A percentile compares a stretch with the other conserved stretches of the same genome.
phyloP scores from a whole-genome alignment of 2,329 filamentous ascomycete species.

The Apiospora hydei region DNA sequence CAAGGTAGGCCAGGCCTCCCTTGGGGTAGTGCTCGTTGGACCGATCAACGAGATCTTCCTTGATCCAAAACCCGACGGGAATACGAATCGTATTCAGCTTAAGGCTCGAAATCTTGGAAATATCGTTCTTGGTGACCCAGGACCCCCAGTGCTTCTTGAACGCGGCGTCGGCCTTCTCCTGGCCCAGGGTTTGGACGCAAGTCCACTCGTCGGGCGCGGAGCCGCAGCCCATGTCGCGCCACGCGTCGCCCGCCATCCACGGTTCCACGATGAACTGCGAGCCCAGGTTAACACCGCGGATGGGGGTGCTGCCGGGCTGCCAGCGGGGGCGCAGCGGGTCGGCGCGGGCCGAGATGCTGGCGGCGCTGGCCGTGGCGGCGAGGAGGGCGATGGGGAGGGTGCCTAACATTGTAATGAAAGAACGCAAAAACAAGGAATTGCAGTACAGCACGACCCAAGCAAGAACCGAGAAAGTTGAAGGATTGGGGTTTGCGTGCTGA shows the following conservation, averaged over 20 bases:
- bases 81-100: conserved; percentile 58
- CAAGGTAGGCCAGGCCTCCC: conserved; percentile 44
- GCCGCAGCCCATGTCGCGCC: conserved; percentile 55
- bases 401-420: background rate
- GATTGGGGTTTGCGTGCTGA: background rate
- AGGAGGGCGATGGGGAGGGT: conserved; percentile 6
- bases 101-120: conserved; percentile 50
- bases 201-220: conserved; percentile 52
- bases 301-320: conserved; percentile 23
- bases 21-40: conserved; percentile 51
- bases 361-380: conserved; percentile 10
- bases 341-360: conserved; percentile 2
- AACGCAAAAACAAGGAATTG: background rate
- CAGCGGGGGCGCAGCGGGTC: conserved; percentile 13
- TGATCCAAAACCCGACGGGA: conserved; percentile 59
- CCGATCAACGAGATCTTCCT: conserved; percentile 51
- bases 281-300: conserved; percentile 57
- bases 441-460: background rate
- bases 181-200: conserved; percentile 53
- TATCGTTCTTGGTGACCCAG: conserved; percentile 56
- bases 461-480: background rate
- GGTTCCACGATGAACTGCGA: conserved; percentile 58
- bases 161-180: conserved; percentile 51
- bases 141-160: conserved; percentile 56
- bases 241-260: conserved; percentile 54